Evolutionary conservation across 2,329 filamentous ascomycete genomes (phyloP).

Genomic region (Epichloe typhina): DNA sequence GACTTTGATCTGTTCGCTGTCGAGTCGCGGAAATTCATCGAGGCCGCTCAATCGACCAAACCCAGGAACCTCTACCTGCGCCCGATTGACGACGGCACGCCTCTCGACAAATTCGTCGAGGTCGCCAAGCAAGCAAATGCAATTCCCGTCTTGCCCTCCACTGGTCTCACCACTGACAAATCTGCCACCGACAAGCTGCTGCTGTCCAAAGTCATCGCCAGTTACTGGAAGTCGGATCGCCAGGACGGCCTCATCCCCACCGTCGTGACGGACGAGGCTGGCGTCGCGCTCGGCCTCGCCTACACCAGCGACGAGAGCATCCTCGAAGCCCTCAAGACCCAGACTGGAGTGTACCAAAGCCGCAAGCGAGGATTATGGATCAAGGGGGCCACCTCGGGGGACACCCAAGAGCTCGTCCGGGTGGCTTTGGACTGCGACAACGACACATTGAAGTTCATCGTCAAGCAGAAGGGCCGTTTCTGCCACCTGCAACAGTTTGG

Average conservation of each 20-base stretch:
- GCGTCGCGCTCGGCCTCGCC: conserved; percentile 73
- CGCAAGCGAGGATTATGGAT: conserved; percentile 92
- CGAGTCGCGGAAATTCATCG: conserved; percentile 29
- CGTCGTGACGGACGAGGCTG: conserved; percentile 79
- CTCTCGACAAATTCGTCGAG: conserved; percentile 33
- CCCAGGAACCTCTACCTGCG: conserved; percentile 37
- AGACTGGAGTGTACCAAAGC: conserved; percentile 83
- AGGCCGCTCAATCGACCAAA: conserved; percentile 32
- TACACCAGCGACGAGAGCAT: conserved; percentile 92
- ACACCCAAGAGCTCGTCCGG: conserved; percentile 77
- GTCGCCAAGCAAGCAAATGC: conserved; percentile 37
- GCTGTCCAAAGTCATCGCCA: conserved; percentile 59
- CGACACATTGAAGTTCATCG: conserved; percentile 81
- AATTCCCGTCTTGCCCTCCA: conserved; percentile 64
- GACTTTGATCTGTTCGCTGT: conserved; percentile 33
- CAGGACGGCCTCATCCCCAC: conserved; percentile 77
- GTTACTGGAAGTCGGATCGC: conserved; percentile 68
- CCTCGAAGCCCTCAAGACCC: conserved; percentile 67
- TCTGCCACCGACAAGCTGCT: conserved; percentile 39
- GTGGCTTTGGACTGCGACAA: conserved; percentile 86
- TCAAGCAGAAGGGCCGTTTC: conserved; percentile 83
- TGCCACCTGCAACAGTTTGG: conserved; percentile 87
- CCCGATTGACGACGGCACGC: conserved; percentile 31
- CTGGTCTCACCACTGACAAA: conserved; percentile 54
- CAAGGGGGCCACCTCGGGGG: conserved; percentile 89